Conservation (phyloP, 345 rosid genomes). For the Gossypium anomalum region DNA sequence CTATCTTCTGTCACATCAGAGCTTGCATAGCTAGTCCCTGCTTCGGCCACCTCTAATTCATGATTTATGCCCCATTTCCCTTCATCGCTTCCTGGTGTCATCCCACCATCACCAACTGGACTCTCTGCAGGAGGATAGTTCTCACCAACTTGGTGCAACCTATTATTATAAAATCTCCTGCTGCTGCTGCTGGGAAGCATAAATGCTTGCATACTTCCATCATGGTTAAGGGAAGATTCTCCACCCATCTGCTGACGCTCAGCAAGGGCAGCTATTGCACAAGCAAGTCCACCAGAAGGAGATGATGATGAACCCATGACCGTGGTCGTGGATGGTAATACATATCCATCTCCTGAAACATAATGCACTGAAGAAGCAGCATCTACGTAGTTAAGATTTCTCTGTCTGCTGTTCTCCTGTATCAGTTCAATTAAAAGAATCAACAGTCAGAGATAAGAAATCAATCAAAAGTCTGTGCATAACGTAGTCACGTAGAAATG, state of each 20-base stretch:
- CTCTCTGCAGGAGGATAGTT: conserved; percentile 36
- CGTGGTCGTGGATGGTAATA: conserved; percentile 37
- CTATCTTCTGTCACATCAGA: conserved; percentile 52
- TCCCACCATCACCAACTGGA: conserved; percentile 31
- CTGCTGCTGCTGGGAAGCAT: conserved; percentile 41
- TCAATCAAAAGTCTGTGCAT: neutral
- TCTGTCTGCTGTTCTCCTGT: conserved; percentile 67
- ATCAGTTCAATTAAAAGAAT: conserved; percentile 13
- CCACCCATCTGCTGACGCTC: conserved; percentile 79
- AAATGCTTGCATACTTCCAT: conserved; percentile 36
- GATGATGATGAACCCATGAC: conserved; percentile 40
- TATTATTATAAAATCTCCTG: conserved; percentile 45
- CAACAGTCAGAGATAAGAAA: neutral
- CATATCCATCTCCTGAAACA: conserved; percentile 37
- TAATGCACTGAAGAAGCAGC: conserved; percentile 47
- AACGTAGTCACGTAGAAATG: neutral
- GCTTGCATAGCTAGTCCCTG: conserved; percentile 66
- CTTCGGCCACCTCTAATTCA: conserved; percentile 60
- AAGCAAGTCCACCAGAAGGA: conserved; percentile 83
- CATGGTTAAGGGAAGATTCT: conserved; percentile 45
- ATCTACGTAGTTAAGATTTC: conserved; percentile 32
- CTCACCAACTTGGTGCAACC: conserved; percentile 36
- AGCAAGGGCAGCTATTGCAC: conserved; percentile 89
- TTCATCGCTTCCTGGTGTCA: conserved; percentile 29
- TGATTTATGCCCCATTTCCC: conserved; percentile 50